Evolutionary conservation across 2,329 filamentous ascomycete genomes (phyloP), one percentile per base, ranked within the genome.

Genomic region (Colletotrichum sp.): DNA sequence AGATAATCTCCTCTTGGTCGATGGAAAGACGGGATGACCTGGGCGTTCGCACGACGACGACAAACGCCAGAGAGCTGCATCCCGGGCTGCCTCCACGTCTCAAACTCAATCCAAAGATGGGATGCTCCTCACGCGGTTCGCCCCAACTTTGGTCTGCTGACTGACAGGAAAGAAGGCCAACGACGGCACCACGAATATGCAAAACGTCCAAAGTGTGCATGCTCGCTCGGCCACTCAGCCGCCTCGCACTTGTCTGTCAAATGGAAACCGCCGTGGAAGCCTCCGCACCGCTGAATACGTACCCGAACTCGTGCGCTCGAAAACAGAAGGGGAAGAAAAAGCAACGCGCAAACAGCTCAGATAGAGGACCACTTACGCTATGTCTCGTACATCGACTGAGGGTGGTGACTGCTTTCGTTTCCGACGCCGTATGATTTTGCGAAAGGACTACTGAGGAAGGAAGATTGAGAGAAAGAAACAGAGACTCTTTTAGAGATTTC

Each of bases 71-170:
- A 62, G 18, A 26, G 55, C 24, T 30, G 18, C 28, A n/a, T 28
- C 67, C 67, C 26, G 28, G 68, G 72, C 60, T 60, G 52, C 68
- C 55, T 63, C 55, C 24, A 60, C 24, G 55, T 30, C 69, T 18
- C 26, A 63, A 73, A 76, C 57, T 73, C 73, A 76, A 73, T 68
- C 57, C 39, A 44, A 73, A 60, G 34, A 69, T 76, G 59, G 70
- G 70, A 76, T 32, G 64, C 55, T 32, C 44, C 34, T 39, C 49
- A 70, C 68, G 57, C 57, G 34, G 67, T 69, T 62, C 16, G 63
- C 30, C 36, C 62, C 36, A 52, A 55, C 24, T 18, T 49, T 36
- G 39, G 36, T 68, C 73, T 68, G 49, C 69, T 52, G 69, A 73
- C 9, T 72, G 44, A 34, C 55, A 28, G 67, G 21, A 69, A 32